Conservation (phyloP, 495 filamentous ascomycete species). For the Hypoxylon fuscum region DNA sequence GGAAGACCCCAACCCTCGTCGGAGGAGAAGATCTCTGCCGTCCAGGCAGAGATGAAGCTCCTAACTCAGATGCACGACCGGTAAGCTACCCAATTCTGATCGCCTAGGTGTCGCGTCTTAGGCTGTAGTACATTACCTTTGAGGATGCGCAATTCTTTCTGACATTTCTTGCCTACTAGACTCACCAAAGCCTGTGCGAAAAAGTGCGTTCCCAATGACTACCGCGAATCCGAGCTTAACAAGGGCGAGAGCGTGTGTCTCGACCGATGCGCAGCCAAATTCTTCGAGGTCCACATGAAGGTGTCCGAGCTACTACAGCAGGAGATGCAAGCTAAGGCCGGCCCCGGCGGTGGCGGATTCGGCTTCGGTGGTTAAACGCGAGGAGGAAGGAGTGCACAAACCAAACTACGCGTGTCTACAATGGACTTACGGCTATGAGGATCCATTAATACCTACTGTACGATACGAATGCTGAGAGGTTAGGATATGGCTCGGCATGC, state of each 20-base stretch:
- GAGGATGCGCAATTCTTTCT: slow-evolving; percentile 3
- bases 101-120: neutral
- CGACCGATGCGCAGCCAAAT: slow-evolving; percentile 95
- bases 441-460: slow-evolving; percentile 18
- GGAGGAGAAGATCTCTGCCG: slow-evolving; percentile 92
- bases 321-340: slow-evolving; percentile 54
- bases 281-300: slow-evolving; percentile 98
- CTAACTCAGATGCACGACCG: slow-evolving; percentile 96
- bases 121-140: neutral
- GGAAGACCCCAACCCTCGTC: slow-evolving; percentile 89
- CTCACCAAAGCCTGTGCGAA: slow-evolving; percentile 86
- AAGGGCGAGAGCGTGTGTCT: slow-evolving; percentile 98
- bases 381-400: neutral
- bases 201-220: slow-evolving; percentile 90
- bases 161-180: slow-evolving; percentile 53
- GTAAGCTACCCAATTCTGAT: slow-evolving; percentile 56
- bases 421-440: neutral
- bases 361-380: slow-evolving; percentile 44
- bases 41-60: slow-evolving; percentile 94
- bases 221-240: slow-evolving; percentile 94
- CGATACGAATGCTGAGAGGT: slow-evolving; percentile 7
- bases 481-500: neutral
- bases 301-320: slow-evolving; percentile 69
- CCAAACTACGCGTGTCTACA: neutral
- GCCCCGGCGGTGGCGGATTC: slow-evolving; percentile 47